These are phyloP conservation scores for Cyberlindnera mrakii DNA, from an alignment of 805 yeast genomes.

Conservation along the genomic window DNA sequence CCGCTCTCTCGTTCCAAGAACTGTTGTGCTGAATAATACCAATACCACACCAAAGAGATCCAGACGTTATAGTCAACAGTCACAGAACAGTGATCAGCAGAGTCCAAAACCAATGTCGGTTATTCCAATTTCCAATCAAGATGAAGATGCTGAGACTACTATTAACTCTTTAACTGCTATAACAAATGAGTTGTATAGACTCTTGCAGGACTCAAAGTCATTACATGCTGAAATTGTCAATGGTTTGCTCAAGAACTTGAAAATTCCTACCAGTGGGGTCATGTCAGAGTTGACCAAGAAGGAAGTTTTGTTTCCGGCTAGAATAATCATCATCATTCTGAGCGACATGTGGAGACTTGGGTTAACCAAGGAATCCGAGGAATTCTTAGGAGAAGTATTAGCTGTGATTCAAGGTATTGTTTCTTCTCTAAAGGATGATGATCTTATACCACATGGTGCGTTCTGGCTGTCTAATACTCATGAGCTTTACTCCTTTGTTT, in stretches of 20 bases:
- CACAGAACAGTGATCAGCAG: conserved; percentile 29
- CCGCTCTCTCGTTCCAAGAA: conserved; percentile 16
- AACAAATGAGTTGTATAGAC: conserved; percentile 66
- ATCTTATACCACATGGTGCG: conserved; percentile 85
- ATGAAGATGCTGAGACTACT: conserved; percentile 38
- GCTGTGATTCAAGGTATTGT: conserved; percentile 83
- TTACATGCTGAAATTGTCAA: conserved; percentile 81
- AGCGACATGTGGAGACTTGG: conserved; percentile 99
- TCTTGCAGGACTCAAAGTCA: conserved; percentile 63
- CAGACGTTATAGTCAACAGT: conserved; percentile 32
- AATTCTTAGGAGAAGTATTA: conserved; percentile 82
- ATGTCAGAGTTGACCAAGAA: conserved; percentile 79
- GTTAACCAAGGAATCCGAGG: conserved; percentile 85
- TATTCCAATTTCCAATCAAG: conserved; percentile 47
- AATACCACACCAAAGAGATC: conserved; percentile 24
- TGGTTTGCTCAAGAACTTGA: conserved; percentile 78
- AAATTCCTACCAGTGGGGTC: conserved; percentile 79
- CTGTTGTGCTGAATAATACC: conserved; percentile 21
- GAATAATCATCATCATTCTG: conserved; percentile 84
- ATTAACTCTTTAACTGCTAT: conserved; percentile 56
- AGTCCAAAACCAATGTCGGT: conserved; percentile 55
- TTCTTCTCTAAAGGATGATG: conserved; percentile 74
- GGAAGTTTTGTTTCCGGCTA: conserved; percentile 93
- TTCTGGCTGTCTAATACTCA: conserved; percentile 97
- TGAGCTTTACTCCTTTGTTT: conserved; percentile 89